These are phyloP conservation scores for Ustilago hordei DNA, from an alignment of 1,284 basidiomycete genomes.

Conservation along the genomic window DNA sequence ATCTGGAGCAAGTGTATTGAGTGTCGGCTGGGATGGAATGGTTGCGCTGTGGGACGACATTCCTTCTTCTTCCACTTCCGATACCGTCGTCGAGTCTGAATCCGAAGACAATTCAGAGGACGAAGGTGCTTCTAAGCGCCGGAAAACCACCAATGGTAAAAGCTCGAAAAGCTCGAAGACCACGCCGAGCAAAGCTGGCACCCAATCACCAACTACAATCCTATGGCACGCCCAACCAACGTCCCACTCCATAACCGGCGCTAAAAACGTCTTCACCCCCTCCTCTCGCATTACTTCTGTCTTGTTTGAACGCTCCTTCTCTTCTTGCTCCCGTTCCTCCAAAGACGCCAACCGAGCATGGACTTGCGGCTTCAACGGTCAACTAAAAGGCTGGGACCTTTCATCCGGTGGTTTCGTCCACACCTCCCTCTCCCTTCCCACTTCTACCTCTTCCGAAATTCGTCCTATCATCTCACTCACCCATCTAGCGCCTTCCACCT, in stretches of 20 bases:
- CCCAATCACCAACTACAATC: conserved; percentile 28
- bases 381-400: conserved; percentile 62
- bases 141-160: conserved; percentile 35
- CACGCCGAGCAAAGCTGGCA: conserved; percentile 7
- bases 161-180: neutral
- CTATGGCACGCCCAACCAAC: conserved; percentile 35
- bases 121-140: conserved; percentile 28
- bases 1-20: conserved; percentile 34
- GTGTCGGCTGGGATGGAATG: conserved; percentile 63
- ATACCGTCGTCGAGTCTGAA: conserved; percentile 9
- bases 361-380: conserved; percentile 62
- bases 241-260: conserved; percentile 28
- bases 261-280: conserved; percentile 45
- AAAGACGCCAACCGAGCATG: conserved; percentile 45
- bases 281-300: conserved; percentile 51
- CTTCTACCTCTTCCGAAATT: conserved; percentile 18
- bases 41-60: conserved; percentile 61
- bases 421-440: conserved; percentile 27
- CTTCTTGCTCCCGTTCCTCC: neutral
- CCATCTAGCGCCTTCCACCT: conserved; percentile 31
- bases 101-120: conserved; percentile 25
- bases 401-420: conserved; percentile 33
- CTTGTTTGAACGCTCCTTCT: conserved; percentile 40
- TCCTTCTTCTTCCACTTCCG: neutral
- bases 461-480: conserved; percentile 52